phyloP scores from a whole-genome alignment of 2,329 filamentous ascomycete species.

The Botrytis aclada region DNA sequence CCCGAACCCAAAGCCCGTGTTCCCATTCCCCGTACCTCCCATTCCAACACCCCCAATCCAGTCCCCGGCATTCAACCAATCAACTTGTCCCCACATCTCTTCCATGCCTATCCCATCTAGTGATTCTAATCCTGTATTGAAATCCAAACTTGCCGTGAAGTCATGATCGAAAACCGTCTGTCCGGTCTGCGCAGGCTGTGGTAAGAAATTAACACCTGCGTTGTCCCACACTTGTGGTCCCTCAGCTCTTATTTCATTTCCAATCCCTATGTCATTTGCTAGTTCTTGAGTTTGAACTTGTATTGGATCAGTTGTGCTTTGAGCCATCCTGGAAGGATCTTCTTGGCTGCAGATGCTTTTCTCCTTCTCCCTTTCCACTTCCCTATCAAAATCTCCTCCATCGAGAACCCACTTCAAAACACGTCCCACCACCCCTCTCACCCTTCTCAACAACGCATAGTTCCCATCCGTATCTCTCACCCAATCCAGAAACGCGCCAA shows the following conservation, averaged over 20 bases:
- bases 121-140: neutral
- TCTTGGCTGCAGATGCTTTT: neutral
- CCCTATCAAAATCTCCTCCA: neutral
- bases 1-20: neutral
- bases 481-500: conserved; percentile 37
- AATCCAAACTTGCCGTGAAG: neutral
- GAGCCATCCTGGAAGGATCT: neutral
- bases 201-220: neutral
- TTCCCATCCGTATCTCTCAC: conserved; percentile 36
- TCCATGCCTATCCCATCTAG: neutral
- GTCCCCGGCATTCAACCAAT: conserved; percentile 9
- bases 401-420: conserved; percentile 6
- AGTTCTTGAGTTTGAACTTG: neutral
- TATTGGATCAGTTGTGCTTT: neutral
- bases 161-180: neutral
- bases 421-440: neutral
- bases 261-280: neutral
- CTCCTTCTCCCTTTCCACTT: neutral
- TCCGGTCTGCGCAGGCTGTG: neutral
- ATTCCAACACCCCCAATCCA: neutral
- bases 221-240: neutral
- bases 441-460: conserved; percentile 25
- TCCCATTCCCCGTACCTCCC: neutral
- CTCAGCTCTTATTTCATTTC: neutral
- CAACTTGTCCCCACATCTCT: conserved; percentile 13